Conservation (phyloP, 1,139 yeast genomes). For the Debaryomyces sp. region DNA sequence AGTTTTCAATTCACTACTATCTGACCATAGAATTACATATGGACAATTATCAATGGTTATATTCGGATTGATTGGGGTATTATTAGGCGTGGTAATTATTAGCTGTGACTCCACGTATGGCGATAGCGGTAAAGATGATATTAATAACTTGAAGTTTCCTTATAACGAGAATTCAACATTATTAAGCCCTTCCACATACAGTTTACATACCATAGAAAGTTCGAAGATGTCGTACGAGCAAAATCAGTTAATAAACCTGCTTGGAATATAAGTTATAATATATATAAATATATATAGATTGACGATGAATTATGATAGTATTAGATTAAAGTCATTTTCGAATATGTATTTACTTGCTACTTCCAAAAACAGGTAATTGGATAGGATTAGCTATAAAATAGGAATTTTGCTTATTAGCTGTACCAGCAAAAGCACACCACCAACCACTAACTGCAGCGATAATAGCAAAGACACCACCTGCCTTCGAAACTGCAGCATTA, state of each 20-base stretch:
- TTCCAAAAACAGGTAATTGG: conserved; percentile 13
- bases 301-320: not conserved
- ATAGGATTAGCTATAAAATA: conserved; percentile 37
- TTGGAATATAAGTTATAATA: conserved; percentile 13
- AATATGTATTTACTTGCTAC: not conserved
- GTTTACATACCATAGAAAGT: conserved; percentile 3
- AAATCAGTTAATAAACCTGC: conserved; percentile 19
- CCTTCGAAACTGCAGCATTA: conserved; percentile 40
- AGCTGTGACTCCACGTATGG: conserved; percentile 49
- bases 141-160: conserved; percentile 26
- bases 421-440: conserved; percentile 82
- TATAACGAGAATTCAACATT: conserved; percentile 16
- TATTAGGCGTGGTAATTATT: conserved; percentile 44
- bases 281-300: too few species aligned
- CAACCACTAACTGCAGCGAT: conserved; percentile 71
- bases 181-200: not conserved
- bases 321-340: not conserved
- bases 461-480: conserved; percentile 75
- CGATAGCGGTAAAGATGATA: conserved; percentile 7
- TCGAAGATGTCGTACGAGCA: conserved; percentile 25
- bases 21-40: conserved; percentile 31
- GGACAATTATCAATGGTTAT: conserved; percentile 39
- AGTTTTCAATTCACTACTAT: conserved; percentile 45
- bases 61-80: conserved; percentile 40
- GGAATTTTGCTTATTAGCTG: conserved; percentile 63